Conservation (phyloP, 345 rosid species). For the Syzygium grande region DNA sequence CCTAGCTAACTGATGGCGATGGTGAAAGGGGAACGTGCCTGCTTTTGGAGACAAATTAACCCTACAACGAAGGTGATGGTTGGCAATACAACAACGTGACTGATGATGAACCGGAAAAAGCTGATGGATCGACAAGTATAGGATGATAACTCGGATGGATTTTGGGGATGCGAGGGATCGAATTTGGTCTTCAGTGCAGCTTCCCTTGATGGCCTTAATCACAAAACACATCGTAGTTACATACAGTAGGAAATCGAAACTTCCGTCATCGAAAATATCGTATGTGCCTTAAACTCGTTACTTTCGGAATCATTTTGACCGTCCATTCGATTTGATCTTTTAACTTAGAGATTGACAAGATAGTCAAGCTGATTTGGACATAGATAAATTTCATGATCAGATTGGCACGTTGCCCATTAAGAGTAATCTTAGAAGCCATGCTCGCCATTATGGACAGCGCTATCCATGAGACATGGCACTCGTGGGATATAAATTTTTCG, state of each 20-base stretch:
- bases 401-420: neutral
- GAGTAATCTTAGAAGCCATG: neutral
- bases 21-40: neutral
- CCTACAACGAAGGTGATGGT: neutral
- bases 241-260: too few relatives aligned
- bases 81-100: neutral
- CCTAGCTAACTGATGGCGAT: neutral
- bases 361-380: neutral
- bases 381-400: neutral
- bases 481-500: neutral
- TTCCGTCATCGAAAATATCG: neutral
- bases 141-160: neutral
- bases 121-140: constrained; percentile 8
- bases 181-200: neutral
- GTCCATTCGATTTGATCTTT: neutral
- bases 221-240: neutral
- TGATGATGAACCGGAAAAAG: neutral
- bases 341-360: neutral
- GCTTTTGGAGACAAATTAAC: neutral
- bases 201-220: neutral
- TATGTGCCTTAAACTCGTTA: neutral
- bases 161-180: neutral
- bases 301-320: too few relatives aligned
- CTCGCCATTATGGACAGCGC: neutral
- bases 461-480: neutral